Conservation (phyloP, 139 green algal genomes). For the Nannochloris sp. region DNA sequence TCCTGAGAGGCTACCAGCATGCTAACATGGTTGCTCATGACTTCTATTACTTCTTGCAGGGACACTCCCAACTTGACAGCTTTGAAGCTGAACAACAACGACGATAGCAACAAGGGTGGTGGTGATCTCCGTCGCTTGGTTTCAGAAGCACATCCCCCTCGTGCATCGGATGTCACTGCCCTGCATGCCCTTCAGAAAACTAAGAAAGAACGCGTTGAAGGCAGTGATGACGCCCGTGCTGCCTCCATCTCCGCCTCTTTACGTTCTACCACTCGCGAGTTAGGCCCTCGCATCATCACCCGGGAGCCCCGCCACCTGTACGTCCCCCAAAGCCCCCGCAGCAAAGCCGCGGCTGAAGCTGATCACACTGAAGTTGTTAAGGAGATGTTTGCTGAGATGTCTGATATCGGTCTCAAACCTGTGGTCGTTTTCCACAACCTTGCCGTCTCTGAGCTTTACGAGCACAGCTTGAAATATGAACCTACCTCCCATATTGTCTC, state of each 20-base stretch:
- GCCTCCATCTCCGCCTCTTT: conserved; percentile 22
- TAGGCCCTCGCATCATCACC: conserved; percentile 14
- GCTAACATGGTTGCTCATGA: too few species aligned
- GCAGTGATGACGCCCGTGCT: neutral
- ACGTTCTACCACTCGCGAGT: conserved; percentile 3
- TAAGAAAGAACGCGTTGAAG: conserved; percentile 10
- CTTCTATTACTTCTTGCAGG: too few species aligned
- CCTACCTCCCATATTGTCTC: conserved; percentile 56
- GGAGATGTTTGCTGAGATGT: conserved; percentile 41
- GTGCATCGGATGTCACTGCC: conserved; percentile 23
- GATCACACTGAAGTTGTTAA: conserved; percentile 27
- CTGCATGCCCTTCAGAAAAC: conserved; percentile 34
- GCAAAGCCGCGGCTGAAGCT: conserved; percentile 7
- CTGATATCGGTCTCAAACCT: conserved; percentile 62
- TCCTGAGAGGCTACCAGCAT: too few species aligned
- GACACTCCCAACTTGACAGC: too few species aligned
- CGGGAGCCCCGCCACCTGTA: conserved; percentile 30
- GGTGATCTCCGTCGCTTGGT: conserved; percentile 12
- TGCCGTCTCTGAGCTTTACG: conserved; percentile 51
- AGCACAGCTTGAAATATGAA: conserved; percentile 50
- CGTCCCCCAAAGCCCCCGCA: conserved; percentile 24
- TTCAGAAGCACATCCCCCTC: conserved; percentile 27
- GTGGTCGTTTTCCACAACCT: conserved; percentile 70
- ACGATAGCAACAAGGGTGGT: too few species aligned
- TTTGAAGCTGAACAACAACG: too few species aligned